Evolutionary conservation across 2,329 filamentous ascomycete species (phyloP), one percentile per base, ranked within the genome.

Genomic region (Aspergillus persii): DNA sequence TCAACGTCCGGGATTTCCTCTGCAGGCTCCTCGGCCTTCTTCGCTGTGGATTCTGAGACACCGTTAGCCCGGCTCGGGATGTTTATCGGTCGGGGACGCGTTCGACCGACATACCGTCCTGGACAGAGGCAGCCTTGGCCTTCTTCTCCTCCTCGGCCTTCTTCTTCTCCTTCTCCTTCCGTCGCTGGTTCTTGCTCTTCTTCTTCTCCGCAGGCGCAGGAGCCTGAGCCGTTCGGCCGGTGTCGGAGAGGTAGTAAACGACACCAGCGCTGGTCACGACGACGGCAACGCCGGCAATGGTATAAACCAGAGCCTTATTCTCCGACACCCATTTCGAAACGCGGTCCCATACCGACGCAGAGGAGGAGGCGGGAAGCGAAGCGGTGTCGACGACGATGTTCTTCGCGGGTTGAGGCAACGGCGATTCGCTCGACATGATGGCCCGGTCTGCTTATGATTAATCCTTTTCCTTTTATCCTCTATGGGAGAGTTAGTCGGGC

Each of bases 221-320:
- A 59, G 75, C 66, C 52, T 74, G 68, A 52, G 73, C 68, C 54
- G 78, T 74, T 64, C 78, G 77, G 63, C 74, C 78, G 41, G 81
- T 79, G 69, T 89, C 78, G 56, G 81, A 80, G 67, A 96, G 82
- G 77, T 97, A 98, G 82, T 98, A 99, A 72, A 96, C 89, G 48
- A 91, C 91, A 68, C 95, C 94, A 36, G 93, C 94, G 62, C 91
- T 91, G 12, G 92, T 95, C 58, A 96, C 90, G 48, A 97, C 92
- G 51, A 96, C 85, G 56, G 94, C 94, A 61, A 96, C 90, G 71
- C 95, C 95, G 57, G 94, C 95, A 78, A 98, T 91, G 67, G 95
- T 97, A 79, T 97, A 99, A 63, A 96, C 93, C 56, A 94, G 85
- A 51, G 91, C 90, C 82, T 97, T 98, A 81, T 99, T 93, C 76